Percentiles rank a stretch among this genome's conserved stretches.
Evolutionary conservation across 441 rosid genomes (phyloP).

Genomic region (Brassica balearica): DNA sequence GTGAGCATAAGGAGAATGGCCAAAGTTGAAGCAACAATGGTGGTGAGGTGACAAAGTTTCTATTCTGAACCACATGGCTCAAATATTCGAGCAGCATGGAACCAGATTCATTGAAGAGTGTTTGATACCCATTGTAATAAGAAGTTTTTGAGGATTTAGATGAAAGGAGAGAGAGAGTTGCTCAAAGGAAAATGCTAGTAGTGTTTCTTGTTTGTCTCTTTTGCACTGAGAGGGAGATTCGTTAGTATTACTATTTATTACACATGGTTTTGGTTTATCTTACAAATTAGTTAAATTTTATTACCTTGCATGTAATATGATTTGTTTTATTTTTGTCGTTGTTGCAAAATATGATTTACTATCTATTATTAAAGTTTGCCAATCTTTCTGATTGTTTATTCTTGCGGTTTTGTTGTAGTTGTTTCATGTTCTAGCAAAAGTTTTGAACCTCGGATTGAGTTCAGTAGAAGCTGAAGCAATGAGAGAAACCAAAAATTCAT

Average conservation of each 20-base stretch:
- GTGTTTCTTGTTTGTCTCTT: neutral
- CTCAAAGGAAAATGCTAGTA: neutral
- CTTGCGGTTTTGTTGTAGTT: neutral
- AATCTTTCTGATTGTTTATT: neutral
- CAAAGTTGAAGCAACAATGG: slow-evolving; percentile 21
- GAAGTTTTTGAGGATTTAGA: slow-evolving; percentile 10
- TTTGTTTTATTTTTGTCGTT: slow-evolving; percentile 15
- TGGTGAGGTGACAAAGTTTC: slow-evolving; percentile 11
- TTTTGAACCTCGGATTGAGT: neutral
- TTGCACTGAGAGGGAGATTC: slow-evolving; percentile 1
- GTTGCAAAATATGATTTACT: neutral
- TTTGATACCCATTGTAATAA: slow-evolving; percentile 36
- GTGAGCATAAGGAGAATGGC: slow-evolving; percentile 67
- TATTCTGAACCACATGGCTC: neutral
- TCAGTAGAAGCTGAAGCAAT: neutral
- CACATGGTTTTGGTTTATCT: slow-evolving; percentile 22
- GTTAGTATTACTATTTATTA: neutral
- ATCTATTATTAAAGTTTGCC: no score
- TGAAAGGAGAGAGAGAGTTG: neutral
- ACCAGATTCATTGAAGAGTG: slow-evolving; percentile 10
- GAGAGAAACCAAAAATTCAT: neutral
- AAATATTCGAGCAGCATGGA: slow-evolving; percentile 20
- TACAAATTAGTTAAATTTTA: neutral
- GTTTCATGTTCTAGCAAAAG: neutral
- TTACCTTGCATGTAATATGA: slow-evolving; percentile 10